Evolutionary conservation across 108 stramenopile genomes (phyloP).

Genomic region (Asterionellopsis glacialis): DNA sequence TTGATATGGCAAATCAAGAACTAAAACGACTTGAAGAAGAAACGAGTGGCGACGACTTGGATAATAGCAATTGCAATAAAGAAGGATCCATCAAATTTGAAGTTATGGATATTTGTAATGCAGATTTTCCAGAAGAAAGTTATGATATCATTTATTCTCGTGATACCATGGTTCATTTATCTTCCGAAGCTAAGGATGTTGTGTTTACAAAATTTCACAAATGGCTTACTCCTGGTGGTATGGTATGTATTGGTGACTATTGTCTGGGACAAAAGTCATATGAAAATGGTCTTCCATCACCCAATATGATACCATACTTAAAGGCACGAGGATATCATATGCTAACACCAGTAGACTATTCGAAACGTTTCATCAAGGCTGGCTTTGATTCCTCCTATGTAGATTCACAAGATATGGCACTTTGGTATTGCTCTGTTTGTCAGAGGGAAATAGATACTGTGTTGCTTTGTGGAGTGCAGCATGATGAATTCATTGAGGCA

Average conservation of each 20-base stretch:
- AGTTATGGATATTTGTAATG: background rate
- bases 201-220: constrained; percentile 9
- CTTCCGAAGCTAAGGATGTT: background rate
- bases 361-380: too few species aligned
- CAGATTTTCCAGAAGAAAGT: constrained; percentile 1
- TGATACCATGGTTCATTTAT: constrained; percentile 11
- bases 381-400: constrained; percentile 12
- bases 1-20: constrained; percentile 8
- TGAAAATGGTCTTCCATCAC: too few species aligned
- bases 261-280: too few species aligned
- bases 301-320: too few species aligned
- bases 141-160: constrained; percentile 26
- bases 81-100: constrained; percentile 8
- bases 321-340: too few species aligned
- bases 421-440: constrained; percentile 14
- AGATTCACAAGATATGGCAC: constrained; percentile 7
- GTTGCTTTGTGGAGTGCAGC: constrained; percentile 3
- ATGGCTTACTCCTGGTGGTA: constrained; percentile 20
- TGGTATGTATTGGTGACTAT: constrained; percentile 13
- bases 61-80: too few species aligned
- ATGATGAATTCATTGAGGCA: constrained; percentile 1
- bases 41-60: background rate
- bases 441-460: constrained; percentile 16
- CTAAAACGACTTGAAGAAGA: too few species aligned
- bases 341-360: too few species aligned